These are phyloP conservation scores for Alternaria dauci DNA, from an alignment of 2,329 filamentous ascomycete species.

Conservation along the genomic window DNA sequence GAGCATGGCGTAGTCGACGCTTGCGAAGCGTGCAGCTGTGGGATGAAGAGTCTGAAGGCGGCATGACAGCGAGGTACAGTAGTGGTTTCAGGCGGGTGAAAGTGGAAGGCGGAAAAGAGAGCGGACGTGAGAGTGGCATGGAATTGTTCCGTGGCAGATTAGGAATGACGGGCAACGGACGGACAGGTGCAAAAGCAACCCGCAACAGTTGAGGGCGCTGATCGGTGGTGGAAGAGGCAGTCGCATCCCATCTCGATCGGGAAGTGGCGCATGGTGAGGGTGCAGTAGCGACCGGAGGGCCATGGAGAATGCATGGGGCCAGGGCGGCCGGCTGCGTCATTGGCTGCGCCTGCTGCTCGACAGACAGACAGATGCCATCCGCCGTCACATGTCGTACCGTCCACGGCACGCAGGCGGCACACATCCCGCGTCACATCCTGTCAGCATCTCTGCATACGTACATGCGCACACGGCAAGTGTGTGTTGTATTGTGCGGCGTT, in stretches of 20 bases:
- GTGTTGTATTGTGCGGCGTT: not conserved
- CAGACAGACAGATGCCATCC: not conserved
- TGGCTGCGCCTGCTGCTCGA: not conserved
- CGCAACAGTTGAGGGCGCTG: conserved; percentile 1
- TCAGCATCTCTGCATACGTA: not conserved
- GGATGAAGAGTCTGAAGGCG: conserved; percentile 25
- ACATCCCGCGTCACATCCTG: not conserved
- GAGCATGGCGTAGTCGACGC: conserved; percentile 11
- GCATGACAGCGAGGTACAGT: conserved; percentile 26
- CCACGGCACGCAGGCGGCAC: not conserved
- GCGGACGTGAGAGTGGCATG: not conserved
- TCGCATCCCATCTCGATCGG: conserved; percentile 18
- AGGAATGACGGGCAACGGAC: conserved; percentile 20
- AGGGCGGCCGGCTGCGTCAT: conserved; percentile 23
- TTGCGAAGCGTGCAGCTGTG: not conserved
- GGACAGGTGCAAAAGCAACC: conserved; percentile 3
- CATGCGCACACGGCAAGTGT: conserved; percentile 16
- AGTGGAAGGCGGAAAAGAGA: not conserved
- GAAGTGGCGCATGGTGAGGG: conserved; percentile 12
- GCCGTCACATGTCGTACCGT: not conserved
- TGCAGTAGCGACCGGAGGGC: conserved; percentile 10
- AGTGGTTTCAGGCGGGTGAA: not conserved
- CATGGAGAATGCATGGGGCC: conserved; percentile 2
- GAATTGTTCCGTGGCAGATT: conserved; percentile 13
- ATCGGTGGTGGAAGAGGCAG: conserved; percentile 9